Evolutionary conservation across 2,329 filamentous ascomycete species (phyloP), one percentile per base, ranked within the genome.

Genomic region (Penicillium sp.): DNA sequence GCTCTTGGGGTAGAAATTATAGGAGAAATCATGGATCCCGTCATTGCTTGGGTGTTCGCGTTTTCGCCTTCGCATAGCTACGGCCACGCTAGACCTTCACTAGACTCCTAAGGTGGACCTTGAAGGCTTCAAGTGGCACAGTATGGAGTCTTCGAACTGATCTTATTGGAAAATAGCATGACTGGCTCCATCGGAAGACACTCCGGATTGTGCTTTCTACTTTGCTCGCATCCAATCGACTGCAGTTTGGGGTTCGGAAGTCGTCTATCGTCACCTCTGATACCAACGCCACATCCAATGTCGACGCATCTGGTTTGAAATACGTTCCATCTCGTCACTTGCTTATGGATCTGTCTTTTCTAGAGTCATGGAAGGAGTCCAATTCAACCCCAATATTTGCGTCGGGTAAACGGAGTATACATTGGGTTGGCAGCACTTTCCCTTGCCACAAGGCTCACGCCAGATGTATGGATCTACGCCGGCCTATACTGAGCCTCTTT

Each of bases 91-190:
- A 31, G 37, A n/a, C n/a, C n/a, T n/a, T n/a, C n/a, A n/a, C 20
- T 13, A 22, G 27, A 10, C 9, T 25, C 16, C 34, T 13, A 29
- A 22, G 8, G 35, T 12, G 18, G 16, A 30, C 4, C 29, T 33
- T 42, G 26, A 18, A 13, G 23, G 6, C 23, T 13, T 15, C 23
- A 13, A 39, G 39, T 32, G 43, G 43, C 39, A 36, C 38, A 37
- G 25, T 33, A 40, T 45, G 33, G 40, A 40, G 39, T 32, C 42
- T 13, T 15, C 20, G 33, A 10, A 27, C 22, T 30, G 36, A 40
- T 39, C 32, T 37, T 26, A 18, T n/a, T 39, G 32, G 17, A 26
- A 27, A 13, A n/a, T 6, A 27, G 12, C 10, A 6, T 5, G 10
- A 13, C n/a, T n/a, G 25, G n/a, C n/a, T 45, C 18, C 32, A 39